phyloP scores from a whole-genome alignment of 2,329 filamentous ascomycete species.

The Colletotrichum ledebouriae region DNA sequence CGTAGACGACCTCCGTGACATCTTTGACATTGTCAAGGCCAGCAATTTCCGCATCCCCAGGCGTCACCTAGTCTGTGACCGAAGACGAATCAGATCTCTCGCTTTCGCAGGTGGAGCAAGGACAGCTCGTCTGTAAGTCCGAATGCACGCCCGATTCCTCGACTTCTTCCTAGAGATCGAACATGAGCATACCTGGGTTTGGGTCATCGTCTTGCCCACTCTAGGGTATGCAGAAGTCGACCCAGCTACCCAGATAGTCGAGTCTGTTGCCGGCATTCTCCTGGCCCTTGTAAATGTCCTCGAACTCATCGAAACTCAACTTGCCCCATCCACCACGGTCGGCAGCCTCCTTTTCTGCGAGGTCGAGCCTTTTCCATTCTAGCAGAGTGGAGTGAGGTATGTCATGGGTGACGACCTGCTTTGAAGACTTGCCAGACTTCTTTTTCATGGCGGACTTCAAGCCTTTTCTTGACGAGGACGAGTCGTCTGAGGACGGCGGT shows the following conservation, averaged over 20 bases:
- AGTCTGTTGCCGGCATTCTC: constrained; percentile 74
- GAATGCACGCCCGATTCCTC: too few species aligned
- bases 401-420: constrained; percentile 46
- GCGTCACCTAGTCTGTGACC: constrained; percentile 6
- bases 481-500: constrained; percentile 17
- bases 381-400: constrained; percentile 55
- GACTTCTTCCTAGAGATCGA: background rate
- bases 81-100: background rate
- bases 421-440: constrained; percentile 34
- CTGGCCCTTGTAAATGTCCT: constrained; percentile 77
- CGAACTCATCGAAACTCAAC: constrained; percentile 84
- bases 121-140: background rate
- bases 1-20: too few species aligned
- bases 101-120: background rate
- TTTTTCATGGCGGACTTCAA: constrained; percentile 29
- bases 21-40: too few species aligned
- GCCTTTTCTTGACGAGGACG: constrained; percentile 9
- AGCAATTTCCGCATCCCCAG: constrained; percentile 6
- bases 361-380: constrained; percentile 69
- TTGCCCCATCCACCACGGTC: constrained; percentile 83
- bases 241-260: constrained; percentile 90
- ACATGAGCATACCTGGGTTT: background rate
- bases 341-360: constrained; percentile 76
- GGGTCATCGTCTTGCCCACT: constrained; percentile 1
- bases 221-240: constrained; percentile 82